phyloP scores from a whole-genome alignment of 352 stramenopile species.

The Stramenopiles sp. region DNA sequence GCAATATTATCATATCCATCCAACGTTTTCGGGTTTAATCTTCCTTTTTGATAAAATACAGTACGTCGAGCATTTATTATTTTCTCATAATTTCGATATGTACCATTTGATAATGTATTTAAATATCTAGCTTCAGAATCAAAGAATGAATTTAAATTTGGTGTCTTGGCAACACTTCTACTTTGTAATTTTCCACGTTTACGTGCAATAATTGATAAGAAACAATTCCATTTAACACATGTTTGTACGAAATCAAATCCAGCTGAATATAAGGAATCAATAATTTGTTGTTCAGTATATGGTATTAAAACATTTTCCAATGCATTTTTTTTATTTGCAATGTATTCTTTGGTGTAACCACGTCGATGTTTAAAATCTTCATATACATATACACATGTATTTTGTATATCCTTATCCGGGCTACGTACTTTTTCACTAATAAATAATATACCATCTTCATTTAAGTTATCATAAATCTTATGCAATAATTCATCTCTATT shows the following conservation, averaged over 20 bases:
- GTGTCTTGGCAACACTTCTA: neutral
- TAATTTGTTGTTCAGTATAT: slow-evolving; percentile 13
- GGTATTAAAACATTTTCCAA: slow-evolving; percentile 13
- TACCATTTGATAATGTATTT: neutral
- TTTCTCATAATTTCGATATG: neutral
- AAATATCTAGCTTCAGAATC: neutral
- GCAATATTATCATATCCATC: neutral
- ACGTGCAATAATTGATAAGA: slow-evolving; percentile 10
- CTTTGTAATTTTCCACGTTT: slow-evolving; percentile 7
- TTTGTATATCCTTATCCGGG: slow-evolving; percentile 11
- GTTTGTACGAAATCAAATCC: slow-evolving; percentile 13
- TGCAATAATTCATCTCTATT: slow-evolving; percentile 8
- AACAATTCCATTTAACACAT: slow-evolving; percentile 17
- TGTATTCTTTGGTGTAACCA: slow-evolving; percentile 12
- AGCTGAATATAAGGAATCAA: neutral
- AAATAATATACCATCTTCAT: slow-evolving; percentile 11
- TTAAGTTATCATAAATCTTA: slow-evolving; percentile 8
- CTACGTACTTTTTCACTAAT: slow-evolving; percentile 13
- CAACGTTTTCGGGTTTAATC: neutral
- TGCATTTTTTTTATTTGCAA: slow-evolving; percentile 14
- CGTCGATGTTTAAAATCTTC: slow-evolving; percentile 17
- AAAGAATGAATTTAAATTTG: neutral
- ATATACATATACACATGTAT: slow-evolving; percentile 15
- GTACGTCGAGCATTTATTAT: neutral
- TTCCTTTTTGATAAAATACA: neutral